Conservation (phyloP, 2,329 filamentous ascomycete genomes). For the Talaromyces sp. region DNA sequence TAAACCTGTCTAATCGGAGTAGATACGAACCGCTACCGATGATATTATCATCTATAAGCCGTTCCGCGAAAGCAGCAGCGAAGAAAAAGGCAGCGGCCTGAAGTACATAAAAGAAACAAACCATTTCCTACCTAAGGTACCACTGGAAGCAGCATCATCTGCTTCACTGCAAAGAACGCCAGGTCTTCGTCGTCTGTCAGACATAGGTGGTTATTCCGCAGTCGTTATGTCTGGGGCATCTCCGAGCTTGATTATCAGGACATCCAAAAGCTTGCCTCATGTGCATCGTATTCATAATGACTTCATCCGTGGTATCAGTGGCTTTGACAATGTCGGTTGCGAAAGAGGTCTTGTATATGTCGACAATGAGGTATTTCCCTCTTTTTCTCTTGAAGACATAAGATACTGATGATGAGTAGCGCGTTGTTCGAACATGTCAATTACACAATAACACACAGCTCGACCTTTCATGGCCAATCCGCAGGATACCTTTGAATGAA, state of each 20-base stretch:
- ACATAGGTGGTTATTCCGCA: conserved; percentile 70
- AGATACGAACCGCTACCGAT: conserved; percentile 74
- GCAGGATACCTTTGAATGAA: conserved; percentile 65
- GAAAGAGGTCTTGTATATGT: conserved; percentile 80
- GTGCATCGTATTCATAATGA: conserved; percentile 69
- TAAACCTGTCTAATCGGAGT: conserved; percentile 13
- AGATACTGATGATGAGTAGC: conserved; percentile 38
- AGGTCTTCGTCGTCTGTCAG: conserved; percentile 42
- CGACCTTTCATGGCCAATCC: conserved; percentile 72
- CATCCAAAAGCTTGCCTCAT: conserved; percentile 70
- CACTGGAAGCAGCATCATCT: conserved; percentile 48
- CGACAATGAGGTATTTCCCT: conserved; percentile 52
- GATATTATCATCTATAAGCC: conserved; percentile 88
- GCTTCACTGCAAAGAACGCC: conserved; percentile 34
- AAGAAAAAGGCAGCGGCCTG: conserved; percentile 41
- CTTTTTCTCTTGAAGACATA: not conserved
- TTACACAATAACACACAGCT: conserved; percentile 66
- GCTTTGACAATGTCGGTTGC: conserved; percentile 73
- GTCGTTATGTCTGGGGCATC: conserved; percentile 79
- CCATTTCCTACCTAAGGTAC: conserved; percentile 59
- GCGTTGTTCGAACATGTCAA: conserved; percentile 70
- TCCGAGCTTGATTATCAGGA: conserved; percentile 78
- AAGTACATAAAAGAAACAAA: conserved; percentile 75
- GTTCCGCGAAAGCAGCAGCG: conserved; percentile 48
- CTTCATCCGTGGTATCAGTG: conserved; percentile 66